Evolutionary conservation across 441 rosid species (phyloP), one percentile per base, ranked within the genome.

Genomic region (Aleurites moluccanus): DNA sequence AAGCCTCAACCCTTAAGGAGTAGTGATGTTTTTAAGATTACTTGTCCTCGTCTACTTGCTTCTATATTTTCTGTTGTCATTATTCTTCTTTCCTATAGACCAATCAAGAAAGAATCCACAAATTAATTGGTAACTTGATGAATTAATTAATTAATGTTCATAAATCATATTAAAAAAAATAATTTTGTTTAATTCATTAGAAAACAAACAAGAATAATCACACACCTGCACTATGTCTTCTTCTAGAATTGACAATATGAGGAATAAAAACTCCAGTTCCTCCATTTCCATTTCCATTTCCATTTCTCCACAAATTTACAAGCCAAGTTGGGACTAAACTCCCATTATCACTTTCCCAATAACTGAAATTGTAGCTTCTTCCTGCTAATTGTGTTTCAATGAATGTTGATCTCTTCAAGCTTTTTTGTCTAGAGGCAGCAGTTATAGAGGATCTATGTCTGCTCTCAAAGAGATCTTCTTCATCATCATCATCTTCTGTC

Each of bases 191-290:
- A 35, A 35, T 35, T 35, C 38, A 35, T 4, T 35, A 0, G 1
- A 35, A 35, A 35, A 35, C 6, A 35, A 6, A 35, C 3, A 35
- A 5, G 6, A 52, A 5, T 52, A 52, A n/a, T 15, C 23, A 30
- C 47, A 25, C 70, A 83, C 87, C 86, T 9, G 80, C 76, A 47
- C 78, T 49, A 2, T 73, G 75, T 70, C 77, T 77, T 64, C 77
- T 80, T 75, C 78, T 75, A 45, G 86, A 66, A n/a, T 78, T 82
- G 63, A 70, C 82, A 52, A 78, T 60, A 28, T 53, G 83, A 35
- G 90, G 92, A 49, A 89, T 87, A 74, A 87, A 89, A n/a, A 89
- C 91, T 10, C 91, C 91, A 6, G 89, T 86, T 71, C 89, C 80
- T 23, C 10, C 83, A 65, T 64, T 75, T n/a, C 86, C 69, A 71